Conservation (phyloP, 1,284 basidiomycete species). For the Trametes pubescens region DNA sequence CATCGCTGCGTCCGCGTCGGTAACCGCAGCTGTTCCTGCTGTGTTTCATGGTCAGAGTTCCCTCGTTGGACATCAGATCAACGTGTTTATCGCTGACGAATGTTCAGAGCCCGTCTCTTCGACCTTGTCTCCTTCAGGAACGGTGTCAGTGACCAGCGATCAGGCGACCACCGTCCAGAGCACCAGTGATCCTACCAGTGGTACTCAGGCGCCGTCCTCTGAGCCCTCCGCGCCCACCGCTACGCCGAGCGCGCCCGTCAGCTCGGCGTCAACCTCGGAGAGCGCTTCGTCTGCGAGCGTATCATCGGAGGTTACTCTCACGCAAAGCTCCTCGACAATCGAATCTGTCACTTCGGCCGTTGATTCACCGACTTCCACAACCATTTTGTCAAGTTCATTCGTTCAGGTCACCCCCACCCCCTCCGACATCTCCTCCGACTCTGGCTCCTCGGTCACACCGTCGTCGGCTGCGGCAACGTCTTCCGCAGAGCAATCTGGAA, state of each 20-base stretch:
- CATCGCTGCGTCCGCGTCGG: constrained; percentile 11
- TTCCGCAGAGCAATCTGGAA: background rate
- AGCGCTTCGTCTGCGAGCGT: background rate
- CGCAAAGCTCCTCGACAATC: no score
- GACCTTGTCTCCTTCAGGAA: background rate
- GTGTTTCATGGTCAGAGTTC: constrained; percentile 18
- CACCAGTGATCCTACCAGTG: background rate
- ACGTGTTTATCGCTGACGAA: background rate
- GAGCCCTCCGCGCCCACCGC: background rate
- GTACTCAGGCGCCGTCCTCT: background rate
- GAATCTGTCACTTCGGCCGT: no score
- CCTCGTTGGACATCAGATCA: background rate
- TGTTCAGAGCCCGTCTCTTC: constrained; percentile 3
- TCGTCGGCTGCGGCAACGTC: background rate
- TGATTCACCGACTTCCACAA: background rate
- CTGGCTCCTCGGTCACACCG: no score
- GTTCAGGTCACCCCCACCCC: background rate
- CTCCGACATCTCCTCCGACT: background rate
- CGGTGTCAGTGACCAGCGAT: background rate
- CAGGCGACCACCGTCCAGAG: background rate
- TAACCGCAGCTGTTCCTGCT: constrained; percentile 14
- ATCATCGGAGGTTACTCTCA: background rate
- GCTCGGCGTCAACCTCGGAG: background rate
- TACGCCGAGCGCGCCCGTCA: background rate
- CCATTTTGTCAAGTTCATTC: background rate